Conservation (phyloP, 306 rosid genomes). For the Rosa lucieae region DNA sequence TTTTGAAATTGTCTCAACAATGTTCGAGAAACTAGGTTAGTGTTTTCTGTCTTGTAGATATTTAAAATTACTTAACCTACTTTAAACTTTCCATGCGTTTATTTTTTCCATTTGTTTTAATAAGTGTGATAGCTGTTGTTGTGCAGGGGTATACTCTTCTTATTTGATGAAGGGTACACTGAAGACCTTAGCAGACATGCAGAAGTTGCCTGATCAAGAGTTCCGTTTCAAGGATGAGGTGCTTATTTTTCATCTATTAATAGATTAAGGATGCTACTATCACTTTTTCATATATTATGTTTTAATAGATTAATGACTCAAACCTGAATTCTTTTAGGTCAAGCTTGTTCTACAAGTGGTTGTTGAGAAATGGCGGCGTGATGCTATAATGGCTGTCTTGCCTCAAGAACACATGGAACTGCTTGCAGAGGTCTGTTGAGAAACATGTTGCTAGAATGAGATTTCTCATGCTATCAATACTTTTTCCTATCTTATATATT, state of each 20-base stretch:
- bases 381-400: background rate
- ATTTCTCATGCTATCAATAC: no score
- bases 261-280: background rate
- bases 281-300: background rate
- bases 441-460: no score
- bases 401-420: background rate
- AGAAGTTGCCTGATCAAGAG: slow-evolving; percentile 71
- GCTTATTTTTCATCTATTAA: background rate
- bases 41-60: background rate
- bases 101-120: background rate
- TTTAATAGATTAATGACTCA: no score
- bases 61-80: no score
- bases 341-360: background rate
- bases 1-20: slow-evolving; percentile 61
- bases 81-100: no score
- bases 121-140: background rate
- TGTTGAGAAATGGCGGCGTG: background rate
- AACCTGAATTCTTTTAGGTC: no score
- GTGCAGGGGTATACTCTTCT: slow-evolving; percentile 56
- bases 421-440: background rate
- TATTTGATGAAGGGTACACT: slow-evolving; percentile 59
- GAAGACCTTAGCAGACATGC: slow-evolving; percentile 62
- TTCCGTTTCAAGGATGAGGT: slow-evolving; percentile 81
- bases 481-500: no score
- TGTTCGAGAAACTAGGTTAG: slow-evolving; percentile 79